Percentiles rank a stretch among this genome's conserved stretches.
Conservation (phyloP, 768 basidiomycete genomes). For the Thelephora ganbajun region DNA sequence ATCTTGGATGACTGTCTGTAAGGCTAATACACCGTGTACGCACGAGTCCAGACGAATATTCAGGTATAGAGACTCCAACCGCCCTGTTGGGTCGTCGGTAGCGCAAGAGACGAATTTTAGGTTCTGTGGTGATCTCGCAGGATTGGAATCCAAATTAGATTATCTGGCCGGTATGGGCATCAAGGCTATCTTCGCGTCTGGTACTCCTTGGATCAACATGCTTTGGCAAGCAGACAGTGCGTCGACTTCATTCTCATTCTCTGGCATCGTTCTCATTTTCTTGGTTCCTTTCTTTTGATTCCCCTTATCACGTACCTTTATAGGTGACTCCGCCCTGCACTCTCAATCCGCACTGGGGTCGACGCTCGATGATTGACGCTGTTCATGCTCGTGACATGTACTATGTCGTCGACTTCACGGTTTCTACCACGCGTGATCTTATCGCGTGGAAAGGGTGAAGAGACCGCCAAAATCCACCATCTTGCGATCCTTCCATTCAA, state of each 20-base stretch:
- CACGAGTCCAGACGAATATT: too few species aligned
- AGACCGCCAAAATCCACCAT: background rate
- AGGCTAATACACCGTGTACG: too few species aligned
- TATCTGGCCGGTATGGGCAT: constrained; percentile 88
- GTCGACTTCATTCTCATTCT: constrained; percentile 19
- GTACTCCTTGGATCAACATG: constrained; percentile 90
- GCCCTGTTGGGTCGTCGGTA: too few species aligned
- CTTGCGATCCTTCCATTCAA: constrained; percentile 5
- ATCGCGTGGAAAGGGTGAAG: constrained; percentile 73
- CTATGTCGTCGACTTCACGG: constrained; percentile 85
- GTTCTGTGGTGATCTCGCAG: constrained; percentile 80
- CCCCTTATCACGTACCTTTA: too few species aligned
- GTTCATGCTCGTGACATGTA: constrained; percentile 82
- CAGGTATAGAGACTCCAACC: too few species aligned
- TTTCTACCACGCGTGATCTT: constrained; percentile 84
- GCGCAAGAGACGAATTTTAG: constrained; percentile 85
- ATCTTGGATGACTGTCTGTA: too few species aligned
- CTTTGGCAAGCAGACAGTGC: constrained; percentile 92
- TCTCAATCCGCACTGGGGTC: constrained; percentile 89
- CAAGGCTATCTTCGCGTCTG: constrained; percentile 76
- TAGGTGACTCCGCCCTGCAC: constrained; percentile 86
- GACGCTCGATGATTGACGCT: constrained; percentile 48
- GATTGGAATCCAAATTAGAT: constrained; percentile 61
- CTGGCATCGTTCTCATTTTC: background rate
- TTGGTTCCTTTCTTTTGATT: background rate